Conservation (phyloP, 352 stramenopile species). For the Saprolegnia diclina region DNA sequence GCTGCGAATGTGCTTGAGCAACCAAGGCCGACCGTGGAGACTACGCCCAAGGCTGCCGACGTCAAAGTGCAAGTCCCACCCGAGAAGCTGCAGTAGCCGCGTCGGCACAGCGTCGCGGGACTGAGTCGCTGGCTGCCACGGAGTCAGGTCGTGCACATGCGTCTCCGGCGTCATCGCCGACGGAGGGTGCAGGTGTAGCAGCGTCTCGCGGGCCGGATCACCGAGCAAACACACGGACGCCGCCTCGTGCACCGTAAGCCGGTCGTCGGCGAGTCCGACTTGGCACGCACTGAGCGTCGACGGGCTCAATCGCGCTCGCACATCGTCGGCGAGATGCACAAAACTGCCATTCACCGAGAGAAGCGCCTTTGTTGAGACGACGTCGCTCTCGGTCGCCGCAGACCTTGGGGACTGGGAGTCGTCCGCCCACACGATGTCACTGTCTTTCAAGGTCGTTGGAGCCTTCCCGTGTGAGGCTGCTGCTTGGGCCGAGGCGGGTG, state of each 20-base stretch:
- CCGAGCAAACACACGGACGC: not conserved
- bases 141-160: not conserved
- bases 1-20: slow-evolving; percentile 26
- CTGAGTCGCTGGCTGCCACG: not conserved
- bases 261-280: not conserved
- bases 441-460: no score
- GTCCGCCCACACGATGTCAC: no score
- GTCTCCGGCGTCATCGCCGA: not conserved
- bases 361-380: no score
- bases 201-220: not conserved
- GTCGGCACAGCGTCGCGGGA: not conserved
- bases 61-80: slow-evolving; percentile 2
- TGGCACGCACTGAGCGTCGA: not conserved
- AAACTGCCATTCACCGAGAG: not conserved
- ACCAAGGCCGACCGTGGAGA: not conserved
- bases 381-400: not conserved
- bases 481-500: no score
- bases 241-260: not conserved
- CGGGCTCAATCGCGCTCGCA: not conserved
- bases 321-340: not conserved
- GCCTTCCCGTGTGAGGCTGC: no score
- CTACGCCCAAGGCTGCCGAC: not conserved
- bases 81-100: slow-evolving; percentile 14
- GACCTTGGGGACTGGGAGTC: not conserved
- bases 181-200: not conserved